A percentile compares a stretch with the other conserved stretches of the same genome.
Conservation (phyloP, 768 basidiomycete species). For the Mycena kentingensis region DNA sequence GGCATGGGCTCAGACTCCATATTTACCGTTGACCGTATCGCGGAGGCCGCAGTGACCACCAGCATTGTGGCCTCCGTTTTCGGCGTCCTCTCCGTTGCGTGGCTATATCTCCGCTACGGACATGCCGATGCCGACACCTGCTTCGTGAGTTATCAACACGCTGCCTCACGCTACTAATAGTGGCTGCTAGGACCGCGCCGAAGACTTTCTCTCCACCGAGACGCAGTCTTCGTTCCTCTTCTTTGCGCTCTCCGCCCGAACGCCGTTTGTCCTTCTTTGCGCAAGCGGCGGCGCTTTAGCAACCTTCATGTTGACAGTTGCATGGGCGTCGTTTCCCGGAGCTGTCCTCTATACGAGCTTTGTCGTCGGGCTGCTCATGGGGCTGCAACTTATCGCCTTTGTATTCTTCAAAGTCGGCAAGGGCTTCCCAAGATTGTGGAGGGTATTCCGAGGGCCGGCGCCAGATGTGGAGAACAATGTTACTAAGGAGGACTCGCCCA, state of each 20-base stretch:
- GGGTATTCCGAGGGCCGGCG: too few relatives aligned
- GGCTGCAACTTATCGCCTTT: too few relatives aligned
- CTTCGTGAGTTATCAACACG: slow-evolving; percentile 42
- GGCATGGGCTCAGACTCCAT: slow-evolving; percentile 57
- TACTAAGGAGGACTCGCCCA: too few relatives aligned
- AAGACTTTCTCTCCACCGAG: slow-evolving; percentile 40
- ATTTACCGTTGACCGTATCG: slow-evolving; percentile 50
- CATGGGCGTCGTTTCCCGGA: slow-evolving; percentile 63
- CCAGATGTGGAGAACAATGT: too few relatives aligned
- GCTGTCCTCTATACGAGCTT: slow-evolving; percentile 63
- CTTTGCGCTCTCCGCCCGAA: slow-evolving; percentile 65
- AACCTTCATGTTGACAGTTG: slow-evolving; percentile 59
- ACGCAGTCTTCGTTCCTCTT: slow-evolving; percentile 60
- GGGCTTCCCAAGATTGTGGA: too few relatives aligned
- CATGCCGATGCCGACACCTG: slow-evolving; percentile 55
- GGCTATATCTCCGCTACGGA: slow-evolving; percentile 66
- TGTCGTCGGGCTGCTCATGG: slow-evolving; percentile 57
- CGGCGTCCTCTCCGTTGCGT: slow-evolving; percentile 63
- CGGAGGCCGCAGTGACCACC: slow-evolving; percentile 54
- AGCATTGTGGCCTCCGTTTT: slow-evolving; percentile 64
- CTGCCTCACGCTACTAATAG: not conserved
- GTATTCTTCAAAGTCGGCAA: too few relatives aligned
- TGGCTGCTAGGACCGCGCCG: slow-evolving; percentile 42
- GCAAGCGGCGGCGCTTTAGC: slow-evolving; percentile 58
- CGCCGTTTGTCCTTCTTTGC: slow-evolving; percentile 65